These are phyloP conservation scores for Venustampulla echinocandica DNA, from an alignment of 495 filamentous ascomycete species.

Conservation along the genomic window DNA sequence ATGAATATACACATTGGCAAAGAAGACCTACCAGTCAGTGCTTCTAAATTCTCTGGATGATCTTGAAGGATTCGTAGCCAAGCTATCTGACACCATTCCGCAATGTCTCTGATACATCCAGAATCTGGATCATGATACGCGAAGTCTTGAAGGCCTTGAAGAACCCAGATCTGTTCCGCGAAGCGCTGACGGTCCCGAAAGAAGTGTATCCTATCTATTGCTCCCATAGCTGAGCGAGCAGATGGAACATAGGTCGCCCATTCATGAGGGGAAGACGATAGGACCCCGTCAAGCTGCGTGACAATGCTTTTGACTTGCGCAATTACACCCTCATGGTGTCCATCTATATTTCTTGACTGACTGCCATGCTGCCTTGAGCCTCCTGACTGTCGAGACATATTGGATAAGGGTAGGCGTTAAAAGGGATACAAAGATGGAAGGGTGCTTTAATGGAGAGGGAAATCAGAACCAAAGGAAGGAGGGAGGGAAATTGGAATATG, in stretches of 20 bases:
- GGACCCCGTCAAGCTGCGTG: constrained; percentile 17
- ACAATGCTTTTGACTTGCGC: constrained; percentile 21
- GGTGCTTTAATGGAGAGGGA: not conserved
- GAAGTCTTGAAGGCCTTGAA: constrained; percentile 38
- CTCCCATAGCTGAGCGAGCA: constrained; percentile 28
- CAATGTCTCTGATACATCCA: constrained; percentile 35
- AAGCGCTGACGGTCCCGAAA: constrained; percentile 29
- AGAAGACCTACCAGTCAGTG: constrained; percentile 31
- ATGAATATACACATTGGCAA: not conserved
- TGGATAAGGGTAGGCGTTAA: not conserved
- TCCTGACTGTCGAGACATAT: constrained; percentile 19
- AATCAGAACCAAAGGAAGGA: too few species aligned
- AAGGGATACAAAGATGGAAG: not conserved
- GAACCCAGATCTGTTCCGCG: constrained; percentile 36
- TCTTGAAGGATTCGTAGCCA: constrained; percentile 35
- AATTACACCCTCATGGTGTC: constrained; percentile 12
- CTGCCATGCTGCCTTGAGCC: constrained; percentile 12
- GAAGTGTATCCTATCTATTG: constrained; percentile 29
- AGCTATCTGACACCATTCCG: constrained; percentile 38
- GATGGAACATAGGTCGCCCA: constrained; percentile 25
- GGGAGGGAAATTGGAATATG: too few species aligned
- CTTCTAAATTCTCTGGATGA: constrained; percentile 32
- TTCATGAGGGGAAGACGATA: constrained; percentile 18
- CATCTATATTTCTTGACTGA: constrained; percentile 6
- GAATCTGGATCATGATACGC: constrained; percentile 38